Evolutionary conservation across 176 grass and related monocot species (phyloP).

Genomic region (Tuctoria greenei): DNA sequence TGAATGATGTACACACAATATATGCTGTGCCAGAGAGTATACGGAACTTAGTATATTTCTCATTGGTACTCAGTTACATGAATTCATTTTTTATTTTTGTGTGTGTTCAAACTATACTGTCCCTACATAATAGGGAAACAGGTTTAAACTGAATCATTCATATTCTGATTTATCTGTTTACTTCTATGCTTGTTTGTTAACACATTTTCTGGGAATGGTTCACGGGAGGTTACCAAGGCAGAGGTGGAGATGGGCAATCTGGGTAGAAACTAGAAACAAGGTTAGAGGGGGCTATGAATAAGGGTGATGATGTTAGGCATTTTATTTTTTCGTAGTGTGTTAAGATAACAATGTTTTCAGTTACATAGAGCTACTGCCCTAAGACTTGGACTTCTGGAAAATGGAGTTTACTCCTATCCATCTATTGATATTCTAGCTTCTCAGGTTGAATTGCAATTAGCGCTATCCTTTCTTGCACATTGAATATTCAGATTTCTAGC

Average conservation of each 20-base stretch:
- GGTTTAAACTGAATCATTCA: not conserved
- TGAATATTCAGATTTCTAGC: not conserved
- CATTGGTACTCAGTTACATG: not conserved
- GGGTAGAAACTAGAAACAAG: not conserved
- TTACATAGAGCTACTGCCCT: not conserved
- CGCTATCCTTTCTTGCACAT: not conserved
- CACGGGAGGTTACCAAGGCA: not conserved
- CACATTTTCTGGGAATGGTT: not conserved
- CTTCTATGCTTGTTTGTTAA: not conserved
- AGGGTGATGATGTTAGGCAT: not conserved
- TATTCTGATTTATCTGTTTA: not conserved
- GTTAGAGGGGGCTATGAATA: not conserved
- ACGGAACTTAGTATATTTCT: not conserved
- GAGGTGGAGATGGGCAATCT: not conserved
- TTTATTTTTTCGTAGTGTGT: not conserved
- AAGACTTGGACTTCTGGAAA: not conserved
- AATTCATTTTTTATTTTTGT: not conserved
- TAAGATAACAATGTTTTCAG: not conserved
- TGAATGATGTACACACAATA: not conserved
- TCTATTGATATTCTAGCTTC: not conserved
- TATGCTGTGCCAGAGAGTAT: not conserved
- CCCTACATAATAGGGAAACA: not conserved
- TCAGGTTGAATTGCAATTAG: not conserved
- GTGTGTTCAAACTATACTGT: not conserved
- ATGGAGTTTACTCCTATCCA: not conserved